Percentiles rank a stretch among this genome's conserved stretches.
phyloP scores from a whole-genome alignment of 2,329 filamentous ascomycete species.

The Fusarium succisae region DNA sequence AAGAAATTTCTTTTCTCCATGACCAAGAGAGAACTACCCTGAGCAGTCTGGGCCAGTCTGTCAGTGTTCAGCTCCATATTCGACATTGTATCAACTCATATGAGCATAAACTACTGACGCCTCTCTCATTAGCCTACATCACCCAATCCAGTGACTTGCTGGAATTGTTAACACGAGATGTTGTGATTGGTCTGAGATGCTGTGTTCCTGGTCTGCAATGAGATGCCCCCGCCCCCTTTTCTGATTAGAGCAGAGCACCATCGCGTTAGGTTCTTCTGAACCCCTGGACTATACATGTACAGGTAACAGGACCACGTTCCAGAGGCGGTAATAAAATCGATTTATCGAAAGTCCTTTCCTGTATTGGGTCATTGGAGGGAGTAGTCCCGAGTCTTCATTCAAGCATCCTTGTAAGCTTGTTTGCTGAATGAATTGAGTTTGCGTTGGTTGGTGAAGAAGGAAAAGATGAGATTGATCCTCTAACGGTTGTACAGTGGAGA shows the following conservation, averaged over 20 bases:
- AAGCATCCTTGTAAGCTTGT: conserved; percentile 3
- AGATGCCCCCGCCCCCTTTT: conserved; percentile 25
- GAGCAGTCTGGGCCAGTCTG: neutral
- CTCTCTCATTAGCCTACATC: conserved; percentile 9
- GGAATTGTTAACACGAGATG: conserved; percentile 1
- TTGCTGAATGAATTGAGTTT: conserved; percentile 13
- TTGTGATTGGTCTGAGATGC: conserved; percentile 12
- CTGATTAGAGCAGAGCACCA: neutral
- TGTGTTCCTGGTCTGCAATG: neutral
- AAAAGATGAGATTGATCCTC: neutral
- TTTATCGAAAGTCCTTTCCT: neutral
- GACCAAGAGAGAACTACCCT: neutral
- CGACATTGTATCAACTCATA: neutral
- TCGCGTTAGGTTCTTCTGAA: neutral
- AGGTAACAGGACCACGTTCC: conserved; percentile 5
- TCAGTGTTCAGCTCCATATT: neutral
- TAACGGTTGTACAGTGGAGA: conserved; percentile 7
- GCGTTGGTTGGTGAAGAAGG: neutral
- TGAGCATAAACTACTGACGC: neutral
- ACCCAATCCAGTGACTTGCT: conserved; percentile 19
- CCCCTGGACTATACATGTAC: conserved; percentile 8
- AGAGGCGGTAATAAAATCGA: neutral
- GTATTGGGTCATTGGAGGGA: neutral
- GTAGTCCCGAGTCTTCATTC: neutral
- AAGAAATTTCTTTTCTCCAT: neutral